phyloP scores from a whole-genome alignment of 371 early-diverging fungal species.

The Mucor ambiguus region DNA sequence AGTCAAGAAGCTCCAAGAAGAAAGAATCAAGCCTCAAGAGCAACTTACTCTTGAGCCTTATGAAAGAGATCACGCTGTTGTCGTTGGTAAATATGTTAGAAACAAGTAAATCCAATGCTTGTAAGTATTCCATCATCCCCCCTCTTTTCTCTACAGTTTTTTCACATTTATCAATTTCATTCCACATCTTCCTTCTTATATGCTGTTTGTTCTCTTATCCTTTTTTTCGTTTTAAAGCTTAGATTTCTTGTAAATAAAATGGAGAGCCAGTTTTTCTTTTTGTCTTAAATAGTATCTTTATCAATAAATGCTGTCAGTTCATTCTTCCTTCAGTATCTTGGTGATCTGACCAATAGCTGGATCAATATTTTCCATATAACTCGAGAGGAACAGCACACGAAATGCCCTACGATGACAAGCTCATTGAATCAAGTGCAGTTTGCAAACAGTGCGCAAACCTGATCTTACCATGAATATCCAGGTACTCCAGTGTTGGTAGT shows the following conservation, averaged over 20 bases:
- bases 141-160: not conserved
- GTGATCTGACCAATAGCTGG: not conserved
- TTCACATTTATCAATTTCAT: not conserved
- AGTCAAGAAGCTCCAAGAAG: conserved; percentile 98
- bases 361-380: not conserved
- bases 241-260: conserved; percentile 11
- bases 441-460: too few relatives aligned
- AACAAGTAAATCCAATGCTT: conserved; percentile 48
- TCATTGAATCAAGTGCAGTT: too few relatives aligned
- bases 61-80: conserved; percentile 99
- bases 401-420: too few relatives aligned
- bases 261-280: not conserved
- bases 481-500: too few relatives aligned
- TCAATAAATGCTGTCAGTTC: not conserved
- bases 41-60: conserved; percentile 99
- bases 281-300: not conserved
- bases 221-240: conserved; percentile 7
- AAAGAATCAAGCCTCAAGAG: conserved; percentile 99
- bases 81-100: conserved; percentile 91
- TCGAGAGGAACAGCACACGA: too few relatives aligned
- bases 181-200: not conserved
- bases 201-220: conserved; percentile 2
- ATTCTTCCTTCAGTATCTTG: not conserved
- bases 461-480: too few relatives aligned
- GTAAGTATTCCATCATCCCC: not conserved